Evolutionary conservation across 2,329 filamentous ascomycete genomes (phyloP), one percentile per base, ranked within the genome.

Genomic region (Daldinia sp.): DNA sequence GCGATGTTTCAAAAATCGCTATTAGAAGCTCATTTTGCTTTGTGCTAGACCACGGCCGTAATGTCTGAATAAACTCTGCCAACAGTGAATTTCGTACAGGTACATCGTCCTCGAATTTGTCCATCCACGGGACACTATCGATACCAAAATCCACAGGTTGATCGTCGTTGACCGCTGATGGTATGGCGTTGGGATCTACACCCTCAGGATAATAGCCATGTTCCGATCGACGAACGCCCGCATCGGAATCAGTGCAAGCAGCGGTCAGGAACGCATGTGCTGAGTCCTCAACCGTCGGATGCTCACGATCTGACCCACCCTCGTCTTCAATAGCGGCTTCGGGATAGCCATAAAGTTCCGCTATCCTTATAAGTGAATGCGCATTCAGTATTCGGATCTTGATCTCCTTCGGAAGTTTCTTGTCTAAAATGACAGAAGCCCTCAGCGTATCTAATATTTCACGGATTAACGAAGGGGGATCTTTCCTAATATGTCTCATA

Each of bases 141-240:
- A 94, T 79, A 0, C 88, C 89, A 43, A 90, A 78, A 57, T 90
- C 86, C 54, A 88, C 85, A 37, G 78, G 78, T 19, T 79, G 74
- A 41, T 85, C 79, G 29, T 80, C 73, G 32, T 80, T 77, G 8
- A 79, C 76, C 41, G 79, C 70, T 7, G 70, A 71, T 29, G 75
- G 71, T 27, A 76, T 73, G 10, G 72, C 68, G 29, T 81, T 86
- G 2, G 87, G 82, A 61, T 90, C 87, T 47, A 84, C 80, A 10
- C 86, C 85, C 37, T 89, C 87, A 5, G 93, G 92, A 76, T 98
- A 98, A 77, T 93, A 91, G n/a, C 93, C 94, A 32, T 87, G 87
- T 60, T 92, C 89, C 3, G 88, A 85, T 54, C 93, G 85, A 53
- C 97, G 79, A 1, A 96, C 84, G 11, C 94, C 95, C 50, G 90